Conservation (phyloP, 176 grass and related monocot species). For the Thalia dealbata region DNA sequence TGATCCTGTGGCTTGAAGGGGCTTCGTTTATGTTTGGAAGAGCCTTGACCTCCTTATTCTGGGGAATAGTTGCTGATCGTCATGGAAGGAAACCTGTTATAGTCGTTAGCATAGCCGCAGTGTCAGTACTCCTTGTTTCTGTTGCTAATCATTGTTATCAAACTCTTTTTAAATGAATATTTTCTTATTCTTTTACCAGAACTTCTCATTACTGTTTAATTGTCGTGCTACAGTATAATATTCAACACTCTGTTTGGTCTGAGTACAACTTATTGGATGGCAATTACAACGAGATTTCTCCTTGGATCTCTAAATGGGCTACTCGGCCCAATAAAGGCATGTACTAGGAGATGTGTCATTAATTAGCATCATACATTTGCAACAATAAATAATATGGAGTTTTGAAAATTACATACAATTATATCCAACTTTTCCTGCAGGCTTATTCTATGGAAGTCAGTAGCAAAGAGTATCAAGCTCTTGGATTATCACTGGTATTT, state of each 20-base stretch:
- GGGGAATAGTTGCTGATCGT: slow-evolving; percentile 76
- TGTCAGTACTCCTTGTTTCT: slow-evolving; percentile 55
- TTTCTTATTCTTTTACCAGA: slow-evolving; percentile 1
- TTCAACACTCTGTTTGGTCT: slow-evolving; percentile 89
- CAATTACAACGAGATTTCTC: slow-evolving; percentile 69
- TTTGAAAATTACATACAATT: neutral
- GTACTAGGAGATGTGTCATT: neutral
- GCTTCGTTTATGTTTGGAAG: slow-evolving; percentile 93
- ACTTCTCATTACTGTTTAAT: slow-evolving; percentile 19
- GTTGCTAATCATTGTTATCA: neutral
- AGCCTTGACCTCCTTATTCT: slow-evolving; percentile 71
- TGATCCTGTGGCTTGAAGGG: slow-evolving; percentile 39
- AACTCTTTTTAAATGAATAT: neutral
- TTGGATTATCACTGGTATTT: slow-evolving; percentile 71
- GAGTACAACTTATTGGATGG: slow-evolving; percentile 88
- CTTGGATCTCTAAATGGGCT: slow-evolving; percentile 81
- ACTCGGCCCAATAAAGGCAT: slow-evolving; percentile 84
- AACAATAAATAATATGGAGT: neutral
- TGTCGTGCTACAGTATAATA: slow-evolving; percentile 47
- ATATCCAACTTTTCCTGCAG: slow-evolving; percentile 24
- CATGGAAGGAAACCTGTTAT: slow-evolving; percentile 86
- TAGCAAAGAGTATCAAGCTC: slow-evolving; percentile 64
- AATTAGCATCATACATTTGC: neutral
- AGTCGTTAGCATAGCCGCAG: slow-evolving; percentile 53
- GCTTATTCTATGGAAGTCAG: slow-evolving; percentile 88